Percentiles rank a stretch among this genome's conserved stretches.
Evolutionary conservation across 2,329 filamentous ascomycete species (phyloP).

Genomic region (Pseudogymnoascus sp.): DNA sequence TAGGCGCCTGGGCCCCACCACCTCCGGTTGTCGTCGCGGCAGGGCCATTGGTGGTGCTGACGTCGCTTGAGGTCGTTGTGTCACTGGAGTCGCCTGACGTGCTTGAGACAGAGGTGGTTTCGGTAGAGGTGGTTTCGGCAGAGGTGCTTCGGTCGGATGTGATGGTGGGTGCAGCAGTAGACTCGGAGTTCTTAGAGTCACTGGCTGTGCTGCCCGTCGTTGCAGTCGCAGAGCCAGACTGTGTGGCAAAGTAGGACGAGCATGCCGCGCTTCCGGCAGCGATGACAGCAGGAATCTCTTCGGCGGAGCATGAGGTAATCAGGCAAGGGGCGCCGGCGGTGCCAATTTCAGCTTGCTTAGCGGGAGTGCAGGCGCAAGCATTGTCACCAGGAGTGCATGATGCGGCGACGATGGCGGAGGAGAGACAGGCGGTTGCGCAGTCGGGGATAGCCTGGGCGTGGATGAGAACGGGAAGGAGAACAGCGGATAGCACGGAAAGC

Average conservation of each 20-base stretch:
- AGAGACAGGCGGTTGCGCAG: background rate
- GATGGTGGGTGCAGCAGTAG: background rate
- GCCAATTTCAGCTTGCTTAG: background rate
- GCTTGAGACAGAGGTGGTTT: background rate
- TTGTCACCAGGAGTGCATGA: constrained; percentile 3
- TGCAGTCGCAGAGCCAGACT: background rate
- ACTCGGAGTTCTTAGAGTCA: background rate
- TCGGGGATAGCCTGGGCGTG: background rate
- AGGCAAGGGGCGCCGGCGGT: background rate
- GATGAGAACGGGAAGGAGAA: background rate
- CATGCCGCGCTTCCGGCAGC: background rate
- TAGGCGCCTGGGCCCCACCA: background rate
- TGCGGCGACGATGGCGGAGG: background rate
- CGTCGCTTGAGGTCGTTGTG: background rate
- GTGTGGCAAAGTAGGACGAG: background rate
- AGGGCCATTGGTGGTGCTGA: background rate
- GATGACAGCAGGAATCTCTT: background rate
- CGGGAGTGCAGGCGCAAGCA: background rate
- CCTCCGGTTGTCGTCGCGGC: background rate
- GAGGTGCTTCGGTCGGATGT: background rate
- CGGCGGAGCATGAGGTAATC: background rate
- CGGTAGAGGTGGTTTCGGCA: background rate
- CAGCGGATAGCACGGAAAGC: constrained; percentile 2
- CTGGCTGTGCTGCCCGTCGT: background rate
- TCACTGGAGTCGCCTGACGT: background rate